Evolutionary conservation across 495 filamentous ascomycete species (phyloP), one percentile per base, ranked within the genome.

Genomic region (Neurospora tetrasperma): DNA sequence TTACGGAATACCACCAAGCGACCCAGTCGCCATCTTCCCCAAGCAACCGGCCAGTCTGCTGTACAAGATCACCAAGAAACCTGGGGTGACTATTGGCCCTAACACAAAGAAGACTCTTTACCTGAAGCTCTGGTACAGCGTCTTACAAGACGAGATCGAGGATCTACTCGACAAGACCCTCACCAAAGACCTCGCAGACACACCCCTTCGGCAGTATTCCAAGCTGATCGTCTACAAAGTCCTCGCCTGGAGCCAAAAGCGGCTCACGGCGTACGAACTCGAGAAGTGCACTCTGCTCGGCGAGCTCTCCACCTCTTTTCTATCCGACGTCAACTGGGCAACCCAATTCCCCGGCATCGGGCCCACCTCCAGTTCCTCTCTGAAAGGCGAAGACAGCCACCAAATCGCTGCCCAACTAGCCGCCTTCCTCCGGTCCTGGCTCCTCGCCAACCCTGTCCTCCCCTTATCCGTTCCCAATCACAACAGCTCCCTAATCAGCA

Each of bases 21-120:
- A 85, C 2, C 85, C 89, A 10, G 82, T 91, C 16, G 80, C 90
- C 54, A 88, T 97, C 9, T 97, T 94, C 78, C 88, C 91, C 3
- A 91, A 90, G 71, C 92, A 96, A 75, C 93, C 96, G 1, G 90
- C 92, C 4, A 91, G 90, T 35, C 82, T 97, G n/a, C 83, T 93
- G 2, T 97, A 96, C 81, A 93, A 92, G 79, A 93, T 97, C 71
- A 86, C 76, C 7, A 78, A 83, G n/a, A 85, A 83, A 46, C 62
- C 72, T 9, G 79, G 75, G 12, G 78, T 78, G 1, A 75, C 78
- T 69, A 72, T 78, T 16, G 76, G 62, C 3, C 73, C 79, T 3
- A 87, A 84, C 71, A 77, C 74, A 40, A 77, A 82, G 11, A 87
- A 85, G 74, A 85, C 85, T 7, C 83, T 98, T 71, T 87, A 88